Evolutionary conservation across 345 rosid species (phyloP).

Genomic region (Lepidium aucheri): DNA sequence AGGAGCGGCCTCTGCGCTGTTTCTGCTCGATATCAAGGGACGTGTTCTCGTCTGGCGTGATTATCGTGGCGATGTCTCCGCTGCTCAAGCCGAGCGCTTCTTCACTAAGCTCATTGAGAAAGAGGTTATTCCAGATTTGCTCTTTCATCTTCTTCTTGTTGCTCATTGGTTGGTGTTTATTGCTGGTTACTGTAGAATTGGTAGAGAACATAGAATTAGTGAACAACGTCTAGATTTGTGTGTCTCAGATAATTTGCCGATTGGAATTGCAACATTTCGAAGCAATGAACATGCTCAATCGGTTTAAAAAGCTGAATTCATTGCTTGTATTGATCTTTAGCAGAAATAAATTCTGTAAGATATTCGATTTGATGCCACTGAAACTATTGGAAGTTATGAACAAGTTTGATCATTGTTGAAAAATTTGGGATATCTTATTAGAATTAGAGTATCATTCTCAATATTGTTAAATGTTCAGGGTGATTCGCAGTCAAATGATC

Average conservation of each 20-base stretch:
- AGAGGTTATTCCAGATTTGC: slow-evolving; percentile 40
- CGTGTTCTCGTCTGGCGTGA: slow-evolving; percentile 97
- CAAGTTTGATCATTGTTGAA: not conserved
- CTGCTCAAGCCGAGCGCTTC: slow-evolving; percentile 83
- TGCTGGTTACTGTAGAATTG: slow-evolving; percentile 1
- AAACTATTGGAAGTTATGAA: not conserved
- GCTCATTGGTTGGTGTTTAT: not conserved
- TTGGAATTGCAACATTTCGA: not conserved
- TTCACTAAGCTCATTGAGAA: slow-evolving; percentile 94
- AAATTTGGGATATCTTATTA: not conserved
- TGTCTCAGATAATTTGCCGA: not conserved
- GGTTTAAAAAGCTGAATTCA: not conserved
- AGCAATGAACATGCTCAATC: not conserved
- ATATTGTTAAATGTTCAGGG: slow-evolving; percentile 26
- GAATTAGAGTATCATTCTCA: not conserved
- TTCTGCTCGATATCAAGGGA: slow-evolving; percentile 86
- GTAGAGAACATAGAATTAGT: not conserved
- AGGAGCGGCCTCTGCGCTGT: slow-evolving; percentile 95
- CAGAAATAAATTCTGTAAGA: not conserved
- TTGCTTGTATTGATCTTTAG: not conserved
- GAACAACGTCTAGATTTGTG: no score
- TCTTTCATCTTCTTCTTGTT: not conserved
- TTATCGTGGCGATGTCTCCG: slow-evolving; percentile 89
- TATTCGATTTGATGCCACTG: not conserved
- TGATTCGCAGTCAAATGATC: slow-evolving; percentile 69